Base-by-base conservation (phyloP, 2,329 filamentous ascomycete species). In the Fusarium abutilonis region DNA sequence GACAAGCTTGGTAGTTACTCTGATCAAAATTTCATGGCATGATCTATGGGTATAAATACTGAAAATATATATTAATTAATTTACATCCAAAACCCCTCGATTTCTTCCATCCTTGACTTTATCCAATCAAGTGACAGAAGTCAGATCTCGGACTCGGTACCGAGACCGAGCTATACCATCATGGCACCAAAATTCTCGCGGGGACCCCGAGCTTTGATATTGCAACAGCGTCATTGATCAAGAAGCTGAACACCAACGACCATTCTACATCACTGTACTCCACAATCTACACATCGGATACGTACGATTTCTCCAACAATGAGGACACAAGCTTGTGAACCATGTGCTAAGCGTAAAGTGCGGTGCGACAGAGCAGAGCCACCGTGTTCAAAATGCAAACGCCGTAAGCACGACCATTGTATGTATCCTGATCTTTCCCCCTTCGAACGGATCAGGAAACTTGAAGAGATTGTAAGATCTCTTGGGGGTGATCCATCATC, bases 271-370 rank as follows among this genome's bases (percentile, higher is more conserved):
- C 19, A 19, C 19, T 19, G 19, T 17, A 21, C 23, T 15, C 15
- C 8, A 29, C 46, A 10, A 5, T 4, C 23, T 2, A 21, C 8
- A n/a, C 1, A 23, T 36, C 23, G 6, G 23, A n/a, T 19, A 10
- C 44, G 3, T 28, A 15, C 14, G 6, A 14, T 19, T n/a, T 17
- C 15, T 10, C 2, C 3, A 29, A 11, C 3, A 4, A 63, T 63
- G 60, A 49, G 47, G 6, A 1, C 48, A 6, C 58, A 63, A n/a
- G 58, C 58, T 2, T 63, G 60, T 7, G 59, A 63, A 4, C 60
- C 60, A 9, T 63, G 60, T n/a, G 60, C 60, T 1, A 63, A 63
- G 0, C 60, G 60, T 2, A 63, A 63, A 38, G 60, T 63, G 10
- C 55, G 55, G 3, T 63, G 60, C 32, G 59, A 63, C 19, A 49